A percentile compares a stretch with the other conserved stretches of the same genome.
phyloP scores from a whole-genome alignment of 257 asterid species.

The Gardenia jasminoides region DNA sequence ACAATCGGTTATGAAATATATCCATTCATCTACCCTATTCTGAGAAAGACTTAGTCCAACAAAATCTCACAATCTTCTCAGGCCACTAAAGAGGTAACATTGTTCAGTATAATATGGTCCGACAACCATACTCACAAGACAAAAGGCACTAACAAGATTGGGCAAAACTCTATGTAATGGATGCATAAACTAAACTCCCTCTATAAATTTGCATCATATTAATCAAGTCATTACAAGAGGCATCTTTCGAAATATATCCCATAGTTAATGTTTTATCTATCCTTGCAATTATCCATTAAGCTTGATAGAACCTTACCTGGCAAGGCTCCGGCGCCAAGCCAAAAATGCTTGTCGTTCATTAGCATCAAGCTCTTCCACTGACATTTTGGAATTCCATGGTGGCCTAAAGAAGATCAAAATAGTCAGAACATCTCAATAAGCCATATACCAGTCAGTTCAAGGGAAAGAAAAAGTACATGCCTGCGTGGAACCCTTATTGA shows the following conservation, averaged over 20 bases:
- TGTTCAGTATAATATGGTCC: background rate
- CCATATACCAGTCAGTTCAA: slow-evolving; percentile 9
- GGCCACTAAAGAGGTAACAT: background rate
- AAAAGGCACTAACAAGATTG: background rate
- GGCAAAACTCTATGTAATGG: background rate
- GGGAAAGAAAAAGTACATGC: slow-evolving; percentile 24
- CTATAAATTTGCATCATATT: background rate
- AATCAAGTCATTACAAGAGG: background rate
- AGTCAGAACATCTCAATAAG: slow-evolving; percentile 16
- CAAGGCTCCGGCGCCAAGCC: slow-evolving; percentile 97
- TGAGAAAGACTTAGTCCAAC: background rate
- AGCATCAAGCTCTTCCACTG: slow-evolving; percentile 86
- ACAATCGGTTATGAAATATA: background rate
- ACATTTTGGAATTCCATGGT: slow-evolving; percentile 84
- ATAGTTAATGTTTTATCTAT: background rate
- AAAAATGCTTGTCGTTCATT: slow-evolving; percentile 77
- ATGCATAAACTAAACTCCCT: background rate
- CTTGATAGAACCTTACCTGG: slow-evolving; percentile 50
- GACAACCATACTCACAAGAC: background rate
- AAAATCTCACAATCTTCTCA: background rate
- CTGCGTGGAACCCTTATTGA: slow-evolving; percentile 98
- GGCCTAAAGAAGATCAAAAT: slow-evolving; percentile 55
- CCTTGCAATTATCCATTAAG: background rate
- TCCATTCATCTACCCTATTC: background rate
- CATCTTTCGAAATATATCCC: background rate